A percentile compares a stretch with the other conserved stretches of the same genome.
Evolutionary conservation across 2,329 filamentous ascomycete genomes (phyloP).

Genomic region (Cordyceps sp.): DNA sequence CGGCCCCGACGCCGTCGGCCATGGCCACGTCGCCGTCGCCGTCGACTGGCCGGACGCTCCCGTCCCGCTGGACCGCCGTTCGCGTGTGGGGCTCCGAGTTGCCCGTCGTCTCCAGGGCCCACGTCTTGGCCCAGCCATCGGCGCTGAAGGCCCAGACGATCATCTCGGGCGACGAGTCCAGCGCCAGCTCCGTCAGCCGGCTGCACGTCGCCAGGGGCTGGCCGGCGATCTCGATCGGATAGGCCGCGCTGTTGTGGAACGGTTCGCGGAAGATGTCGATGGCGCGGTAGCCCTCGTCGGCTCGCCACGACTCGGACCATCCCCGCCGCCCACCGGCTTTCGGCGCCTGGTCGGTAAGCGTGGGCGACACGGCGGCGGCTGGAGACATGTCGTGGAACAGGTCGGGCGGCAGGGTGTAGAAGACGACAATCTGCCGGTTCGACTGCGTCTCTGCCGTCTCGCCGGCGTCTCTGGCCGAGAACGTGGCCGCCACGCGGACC

Average conservation of each 20-base stretch:
- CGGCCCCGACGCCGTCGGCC: slow-evolving; percentile 4
- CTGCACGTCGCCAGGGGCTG: slow-evolving; percentile 14
- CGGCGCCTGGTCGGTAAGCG: slow-evolving; percentile 1
- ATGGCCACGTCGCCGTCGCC: slow-evolving; percentile 13
- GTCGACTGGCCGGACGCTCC: slow-evolving; percentile 15
- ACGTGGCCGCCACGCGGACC: slow-evolving; percentile 40
- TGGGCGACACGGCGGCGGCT: slow-evolving; percentile 3
- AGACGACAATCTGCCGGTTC: slow-evolving; percentile 26
- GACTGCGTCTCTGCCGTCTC: slow-evolving; percentile 1
- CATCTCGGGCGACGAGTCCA: slow-evolving; percentile 16
- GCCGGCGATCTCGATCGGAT: slow-evolving; percentile 14
- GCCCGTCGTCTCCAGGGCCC: slow-evolving; percentile 13
- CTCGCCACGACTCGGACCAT: slow-evolving; percentile 6
- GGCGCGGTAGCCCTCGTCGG: slow-evolving; percentile 7
- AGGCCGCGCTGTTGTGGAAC: slow-evolving; percentile 5
- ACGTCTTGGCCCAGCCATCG: slow-evolving; percentile 16
- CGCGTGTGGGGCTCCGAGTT: slow-evolving; percentile 5
- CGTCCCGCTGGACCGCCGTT: slow-evolving; percentile 12
- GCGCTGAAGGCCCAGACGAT: slow-evolving; percentile 17
- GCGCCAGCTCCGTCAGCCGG: slow-evolving; percentile 14
- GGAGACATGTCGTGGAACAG: slow-evolving; percentile 23
- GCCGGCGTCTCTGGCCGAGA: slow-evolving; percentile 17
- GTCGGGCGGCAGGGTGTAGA: slow-evolving; percentile 46
- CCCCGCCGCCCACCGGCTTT: slow-evolving; percentile 2
- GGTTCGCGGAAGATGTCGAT: slow-evolving; percentile 7